Percentiles rank a stretch among this genome's conserved stretches.
Evolutionary conservation across 116 monocot genomes (phyloP).

Genomic region (Zostera marina): DNA sequence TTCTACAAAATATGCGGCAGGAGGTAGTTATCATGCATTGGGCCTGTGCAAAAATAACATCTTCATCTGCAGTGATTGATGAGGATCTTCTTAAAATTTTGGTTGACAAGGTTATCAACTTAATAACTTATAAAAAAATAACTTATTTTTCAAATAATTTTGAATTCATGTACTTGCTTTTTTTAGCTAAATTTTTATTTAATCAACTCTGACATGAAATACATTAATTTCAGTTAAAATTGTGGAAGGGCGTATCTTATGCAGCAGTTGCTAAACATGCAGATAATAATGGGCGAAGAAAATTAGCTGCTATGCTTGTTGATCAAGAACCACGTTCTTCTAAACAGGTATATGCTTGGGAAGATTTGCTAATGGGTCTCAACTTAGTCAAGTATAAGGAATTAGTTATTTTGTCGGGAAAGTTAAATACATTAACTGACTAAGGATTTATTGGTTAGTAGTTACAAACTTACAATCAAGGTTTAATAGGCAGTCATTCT

Average conservation of each 20-base stretch:
- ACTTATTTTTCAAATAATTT: background rate
- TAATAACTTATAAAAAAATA: constrained; percentile 3
- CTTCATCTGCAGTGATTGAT: constrained; percentile 55
- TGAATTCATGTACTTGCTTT: background rate
- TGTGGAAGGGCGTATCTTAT: constrained; percentile 92
- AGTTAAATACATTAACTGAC: too few species aligned
- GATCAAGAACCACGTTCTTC: constrained; percentile 78
- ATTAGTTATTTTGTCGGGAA: too few species aligned
- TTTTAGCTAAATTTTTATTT: background rate
- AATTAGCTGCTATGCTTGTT: constrained; percentile 84
- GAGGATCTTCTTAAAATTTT: constrained; percentile 58
- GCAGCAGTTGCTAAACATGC: constrained; percentile 95
- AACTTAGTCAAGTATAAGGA: too few species aligned
- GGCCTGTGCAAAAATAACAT: constrained; percentile 87
- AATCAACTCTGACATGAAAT: background rate
- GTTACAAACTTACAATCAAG: too few species aligned
- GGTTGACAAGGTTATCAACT: constrained; percentile 78
- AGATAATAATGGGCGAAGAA: constrained; percentile 64
- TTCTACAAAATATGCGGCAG: constrained; percentile 21
- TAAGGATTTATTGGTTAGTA: too few species aligned
- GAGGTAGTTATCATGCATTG: constrained; percentile 98
- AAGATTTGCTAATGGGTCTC: too few species aligned
- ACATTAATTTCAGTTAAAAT: constrained; percentile 48
- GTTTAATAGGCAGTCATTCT: too few species aligned
- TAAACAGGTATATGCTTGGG: constrained; percentile 53